These are phyloP conservation scores for Xylaria sp. DNA, from an alignment of 2,329 filamentous ascomycete genomes.

Conservation along the genomic window DNA sequence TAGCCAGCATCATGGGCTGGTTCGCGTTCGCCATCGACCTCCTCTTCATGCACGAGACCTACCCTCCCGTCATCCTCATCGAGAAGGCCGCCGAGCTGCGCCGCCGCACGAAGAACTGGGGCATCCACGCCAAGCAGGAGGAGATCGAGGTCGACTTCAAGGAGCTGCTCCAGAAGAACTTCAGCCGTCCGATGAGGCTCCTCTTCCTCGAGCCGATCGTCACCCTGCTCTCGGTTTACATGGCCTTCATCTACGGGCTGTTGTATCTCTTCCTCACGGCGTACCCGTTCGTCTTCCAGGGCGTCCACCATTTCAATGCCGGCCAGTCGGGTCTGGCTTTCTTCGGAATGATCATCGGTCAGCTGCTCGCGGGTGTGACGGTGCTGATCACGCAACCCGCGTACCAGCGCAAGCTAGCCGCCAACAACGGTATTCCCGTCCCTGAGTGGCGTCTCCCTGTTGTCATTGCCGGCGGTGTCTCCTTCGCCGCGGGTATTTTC, in stretches of 20 bases:
- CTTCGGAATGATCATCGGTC: slow-evolving; percentile 79
- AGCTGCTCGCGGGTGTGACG: slow-evolving; percentile 66
- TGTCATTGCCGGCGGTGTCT: slow-evolving; percentile 60
- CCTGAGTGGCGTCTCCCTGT: slow-evolving; percentile 70
- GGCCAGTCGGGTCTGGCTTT: slow-evolving; percentile 79
- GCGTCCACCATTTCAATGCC: slow-evolving; percentile 68
- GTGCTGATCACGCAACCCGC: slow-evolving; percentile 66
- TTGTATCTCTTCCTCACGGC: slow-evolving; percentile 86
- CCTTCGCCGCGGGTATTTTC: slow-evolving; percentile 69
- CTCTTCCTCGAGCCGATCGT: slow-evolving; percentile 73
- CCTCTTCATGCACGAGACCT: slow-evolving; percentile 69
- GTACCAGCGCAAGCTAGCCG: slow-evolving; percentile 69
- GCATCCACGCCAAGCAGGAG: slow-evolving; percentile 72
- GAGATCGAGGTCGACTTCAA: slow-evolving; percentile 69
- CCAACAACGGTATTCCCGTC: slow-evolving; percentile 66
- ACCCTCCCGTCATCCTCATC: slow-evolving; percentile 67
- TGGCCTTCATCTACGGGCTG: slow-evolving; percentile 71
- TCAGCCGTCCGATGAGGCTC: slow-evolving; percentile 66
- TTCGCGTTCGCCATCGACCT: slow-evolving; percentile 61
- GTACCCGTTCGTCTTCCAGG: slow-evolving; percentile 79
- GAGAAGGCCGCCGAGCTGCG: slow-evolving; percentile 63
- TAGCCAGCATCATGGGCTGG: slow-evolving; percentile 65
- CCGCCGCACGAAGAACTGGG: slow-evolving; percentile 68
- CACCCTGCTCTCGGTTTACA: slow-evolving; percentile 68
- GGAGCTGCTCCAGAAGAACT: slow-evolving; percentile 68